phyloP scores from a whole-genome alignment of 371 early-diverging fungal genomes.

The Thermomucor indicae-seudaticae region DNA sequence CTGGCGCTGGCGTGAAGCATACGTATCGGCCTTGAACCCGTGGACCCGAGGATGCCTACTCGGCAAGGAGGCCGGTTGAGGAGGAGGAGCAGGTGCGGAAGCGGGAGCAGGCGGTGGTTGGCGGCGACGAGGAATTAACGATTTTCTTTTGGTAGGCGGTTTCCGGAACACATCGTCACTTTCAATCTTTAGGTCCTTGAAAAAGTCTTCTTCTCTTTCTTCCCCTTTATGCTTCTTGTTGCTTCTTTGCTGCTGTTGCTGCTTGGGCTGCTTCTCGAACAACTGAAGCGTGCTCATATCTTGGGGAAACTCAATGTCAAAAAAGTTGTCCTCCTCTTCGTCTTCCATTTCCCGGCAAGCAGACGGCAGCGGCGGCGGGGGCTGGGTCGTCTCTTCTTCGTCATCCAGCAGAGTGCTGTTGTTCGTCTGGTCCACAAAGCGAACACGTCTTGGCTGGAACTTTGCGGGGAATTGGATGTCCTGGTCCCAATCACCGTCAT shows the following conservation, averaged over 20 bases:
- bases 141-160: not conserved
- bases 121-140: not conserved
- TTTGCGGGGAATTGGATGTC: conserved; percentile 8
- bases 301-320: conserved; percentile 23
- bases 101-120: conserved; percentile 1
- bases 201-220: conserved; percentile 35
- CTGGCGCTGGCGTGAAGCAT: conserved; percentile 7
- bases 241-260: not conserved
- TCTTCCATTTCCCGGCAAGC: not conserved
- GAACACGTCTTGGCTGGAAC: not conserved
- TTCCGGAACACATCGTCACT: conserved; percentile 6
- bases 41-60: not conserved
- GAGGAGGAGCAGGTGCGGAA: not conserved
- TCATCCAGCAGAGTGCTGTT: not conserved
- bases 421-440: not conserved
- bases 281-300: conserved; percentile 12
- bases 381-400: not conserved
- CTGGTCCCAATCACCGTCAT: conserved; percentile 26
- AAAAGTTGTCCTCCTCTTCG: conserved; percentile 6
- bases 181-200: conserved; percentile 21
- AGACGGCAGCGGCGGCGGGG: too few relatives aligned
- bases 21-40: conserved; percentile 5
- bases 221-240: not conserved
- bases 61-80: not conserved
- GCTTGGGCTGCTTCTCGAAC: not conserved